Base-by-base conservation (phyloP, 202 grass and related monocot species). In the Setaria italica region DNA sequence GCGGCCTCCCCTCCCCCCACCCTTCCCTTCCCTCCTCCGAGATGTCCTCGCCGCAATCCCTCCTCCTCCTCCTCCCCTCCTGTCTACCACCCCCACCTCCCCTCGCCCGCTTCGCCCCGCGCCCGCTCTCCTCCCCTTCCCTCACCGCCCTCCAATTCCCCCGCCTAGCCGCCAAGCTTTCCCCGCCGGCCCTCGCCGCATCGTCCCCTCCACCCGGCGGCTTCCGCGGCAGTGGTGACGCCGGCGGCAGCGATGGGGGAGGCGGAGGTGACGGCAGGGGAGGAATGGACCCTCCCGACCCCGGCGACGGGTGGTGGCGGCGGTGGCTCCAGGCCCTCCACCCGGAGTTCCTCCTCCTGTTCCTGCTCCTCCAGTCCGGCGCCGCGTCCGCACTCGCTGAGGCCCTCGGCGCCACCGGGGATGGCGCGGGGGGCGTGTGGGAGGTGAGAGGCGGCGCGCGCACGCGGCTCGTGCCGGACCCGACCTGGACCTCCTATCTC, bases 361-460 rank as follows among this genome's bases (percentile, higher is more conserved):
- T 90, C 69, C 11, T 90, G 50, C 67, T 90, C 42, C 80, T 84
- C 68, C 85, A 76, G 30, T 87, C 55, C 20, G 84, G 54, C 60
- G 87, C 72, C 46, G 83, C 81, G 19, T 90, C 81, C 47, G 89
- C 74, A 32, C 84, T 87, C 47, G 67, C 82, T 1, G 75, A 76
- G 13, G 84, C 86, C 13, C 74, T 92, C 4, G 89, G 91, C 65
- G 35, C 72, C 42, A 21, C 60, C 45, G 63, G 53, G 4, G 65
- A 58, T 32, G 45, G 66, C 2, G 69, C 70, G 0, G 84, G 42
- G 13, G 42, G 50, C 78, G 63, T 95, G 11, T 95, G 89, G 91
- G 95, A 98, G 86, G 88, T 94, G 33, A 95, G 74, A 37, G 87
- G 93, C 13, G 86, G 86, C 67, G 78, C 41, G 58, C 80, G 90